Base-by-base conservation (phyloP, 139 green algal species). In the Yamagishiella unicocca region DNA sequence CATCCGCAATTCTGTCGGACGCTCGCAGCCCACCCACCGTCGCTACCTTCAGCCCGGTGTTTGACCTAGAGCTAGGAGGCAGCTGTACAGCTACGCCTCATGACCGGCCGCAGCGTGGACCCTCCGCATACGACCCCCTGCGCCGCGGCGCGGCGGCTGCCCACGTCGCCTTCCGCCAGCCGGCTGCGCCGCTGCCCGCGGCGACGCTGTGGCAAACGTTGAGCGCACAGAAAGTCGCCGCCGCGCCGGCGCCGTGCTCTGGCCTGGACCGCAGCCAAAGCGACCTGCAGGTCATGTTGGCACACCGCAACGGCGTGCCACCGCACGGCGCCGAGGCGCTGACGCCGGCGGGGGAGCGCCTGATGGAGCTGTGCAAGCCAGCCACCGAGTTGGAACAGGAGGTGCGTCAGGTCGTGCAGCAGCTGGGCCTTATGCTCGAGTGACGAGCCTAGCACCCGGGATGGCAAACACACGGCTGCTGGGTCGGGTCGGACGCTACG, bases 41-140 rank as follows among this genome's bases (percentile, higher is more conserved):
- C 50, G 74, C 46, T 4, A 82, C 88, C 3, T 89, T 89, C 76
- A 91, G 88, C 58, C 88, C 88, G 27, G 53, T 91, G 1, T 91
- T 91, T 73, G 83, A 91, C 55, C 78, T 89, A 8, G 88, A 91
- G 55, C 67, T 91, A 12, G 72, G 72, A 12, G 73, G 82, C 53
- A 83, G 53, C 76, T 54, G 31, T 19, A 45, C 82, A 43, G 9
- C 37, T 3, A 45, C 55, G 9, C 80, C 80, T 9, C 31, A 88
- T 53, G 24, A 88, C 35, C 45, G 29, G 33, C 74, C 4, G 72
- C 67, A 6, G 7, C 54, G 27, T n/a, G 21, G 35, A 21, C 7
- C 75, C 58, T 21, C 82, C 9, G 25, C 31, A 5, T 19, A 38
- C 50, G 46, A 14, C 45, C n/a, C 45, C 43, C 27, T 6, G 25